Evolutionary conservation across 768 basidiomycete genomes (phyloP).

Genomic region (Lactarius hengduanensis): DNA sequence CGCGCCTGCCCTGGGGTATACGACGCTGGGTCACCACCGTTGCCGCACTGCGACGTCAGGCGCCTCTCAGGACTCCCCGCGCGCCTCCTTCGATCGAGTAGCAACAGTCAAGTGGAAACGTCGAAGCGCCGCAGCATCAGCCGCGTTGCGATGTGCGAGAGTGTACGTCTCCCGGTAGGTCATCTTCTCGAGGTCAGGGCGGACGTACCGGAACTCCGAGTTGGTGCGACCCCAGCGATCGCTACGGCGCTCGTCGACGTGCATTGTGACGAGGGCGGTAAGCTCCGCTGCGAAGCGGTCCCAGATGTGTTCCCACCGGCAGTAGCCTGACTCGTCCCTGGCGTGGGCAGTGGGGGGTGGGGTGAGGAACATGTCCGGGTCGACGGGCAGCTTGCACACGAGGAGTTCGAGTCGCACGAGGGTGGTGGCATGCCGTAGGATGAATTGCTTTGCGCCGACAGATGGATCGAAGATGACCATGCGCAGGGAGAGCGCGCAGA

Average conservation of each 20-base stretch:
- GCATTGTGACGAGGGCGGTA: neutral
- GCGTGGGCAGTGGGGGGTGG: too few species aligned
- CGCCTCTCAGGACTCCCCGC: neutral
- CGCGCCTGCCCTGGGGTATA: too few species aligned
- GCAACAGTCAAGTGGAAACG: neutral
- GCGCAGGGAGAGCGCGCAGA: neutral
- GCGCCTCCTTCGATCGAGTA: neutral
- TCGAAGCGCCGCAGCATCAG: neutral
- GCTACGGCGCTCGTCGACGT: too few species aligned
- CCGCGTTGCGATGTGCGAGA: too few species aligned
- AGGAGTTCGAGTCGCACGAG: neutral
- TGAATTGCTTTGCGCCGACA: neutral
- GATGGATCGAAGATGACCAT: neutral
- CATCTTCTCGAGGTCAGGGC: neutral
- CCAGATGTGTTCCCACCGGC: neutral
- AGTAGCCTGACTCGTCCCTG: neutral
- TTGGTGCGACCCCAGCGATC: too few species aligned
- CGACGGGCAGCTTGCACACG: neutral
- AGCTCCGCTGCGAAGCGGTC: neutral
- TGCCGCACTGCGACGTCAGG: too few species aligned
- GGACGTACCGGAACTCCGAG: neutral
- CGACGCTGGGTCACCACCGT: too few species aligned
- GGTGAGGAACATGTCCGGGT: too few species aligned
- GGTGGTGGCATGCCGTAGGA: neutral
- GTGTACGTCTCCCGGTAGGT: neutral